Percentiles rank a stretch among this genome's conserved stretches.
phyloP scores from a whole-genome alignment of 1,139 yeast species.

The Meyerozyma guilliermondii region DNA sequence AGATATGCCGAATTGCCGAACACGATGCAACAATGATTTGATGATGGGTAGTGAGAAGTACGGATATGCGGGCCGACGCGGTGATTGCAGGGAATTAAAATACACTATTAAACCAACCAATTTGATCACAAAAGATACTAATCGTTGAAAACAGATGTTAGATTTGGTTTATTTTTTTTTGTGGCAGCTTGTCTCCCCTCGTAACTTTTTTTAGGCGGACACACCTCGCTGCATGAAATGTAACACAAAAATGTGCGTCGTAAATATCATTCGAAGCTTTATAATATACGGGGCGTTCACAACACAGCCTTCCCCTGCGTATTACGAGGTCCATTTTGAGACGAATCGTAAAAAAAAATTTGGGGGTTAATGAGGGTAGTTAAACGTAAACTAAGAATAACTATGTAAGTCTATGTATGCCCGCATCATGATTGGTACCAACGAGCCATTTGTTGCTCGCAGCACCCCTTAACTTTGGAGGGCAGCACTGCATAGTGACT shows the following conservation, averaged over 20 bases:
- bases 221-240: slow-evolving; percentile 1
- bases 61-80: background rate
- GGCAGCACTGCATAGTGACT: background rate
- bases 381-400: background rate
- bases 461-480: background rate
- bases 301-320: slow-evolving; percentile 3
- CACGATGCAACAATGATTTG: background rate
- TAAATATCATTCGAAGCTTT: slow-evolving; percentile 1
- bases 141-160: background rate
- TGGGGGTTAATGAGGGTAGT: background rate
- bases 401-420: background rate
- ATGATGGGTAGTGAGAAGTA: background rate
- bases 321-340: background rate
- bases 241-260: slow-evolving; percentile 2
- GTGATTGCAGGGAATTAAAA: background rate
- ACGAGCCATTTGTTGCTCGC: too few species aligned
- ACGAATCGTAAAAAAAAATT: background rate
- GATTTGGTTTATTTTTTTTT: background rate
- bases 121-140: background rate
- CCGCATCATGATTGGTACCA: too few species aligned
- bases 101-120: background rate
- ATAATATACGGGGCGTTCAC: slow-evolving; percentile 1
- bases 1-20: background rate
- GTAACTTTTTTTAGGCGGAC: slow-evolving; percentile 1
- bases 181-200: background rate